Percentiles rank a stretch among this genome's conserved stretches.
These are phyloP conservation scores for Pneumocystis wakefieldiae DNA, from an alignment of 1,139 yeast genomes.

Conservation along the genomic window DNA sequence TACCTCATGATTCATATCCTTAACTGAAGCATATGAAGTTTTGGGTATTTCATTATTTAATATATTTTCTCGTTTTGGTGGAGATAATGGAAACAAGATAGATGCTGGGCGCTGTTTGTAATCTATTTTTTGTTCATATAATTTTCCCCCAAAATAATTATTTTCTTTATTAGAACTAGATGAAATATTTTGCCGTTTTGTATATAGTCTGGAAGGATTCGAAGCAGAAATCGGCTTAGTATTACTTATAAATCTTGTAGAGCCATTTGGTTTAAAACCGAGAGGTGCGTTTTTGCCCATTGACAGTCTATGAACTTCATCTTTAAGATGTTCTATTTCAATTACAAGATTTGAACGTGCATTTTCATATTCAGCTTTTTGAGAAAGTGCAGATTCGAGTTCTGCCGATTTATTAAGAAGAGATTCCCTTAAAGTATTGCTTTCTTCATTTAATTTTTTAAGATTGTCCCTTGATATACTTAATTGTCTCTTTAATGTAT, in stretches of 20 bases:
- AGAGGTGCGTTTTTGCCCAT: constrained; percentile 19
- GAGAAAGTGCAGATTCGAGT: constrained; percentile 42
- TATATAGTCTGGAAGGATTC: neutral
- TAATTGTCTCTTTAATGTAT: constrained; percentile 42
- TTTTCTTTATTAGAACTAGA: neutral
- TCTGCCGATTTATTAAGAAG: constrained; percentile 44
- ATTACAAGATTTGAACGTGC: constrained; percentile 33
- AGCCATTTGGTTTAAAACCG: constrained; percentile 10
- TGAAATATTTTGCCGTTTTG: neutral
- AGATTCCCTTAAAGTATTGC: constrained; percentile 44
- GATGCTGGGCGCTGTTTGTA: constrained; percentile 25
- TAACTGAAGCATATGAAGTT: constrained; percentile 12
- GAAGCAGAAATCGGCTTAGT: neutral
- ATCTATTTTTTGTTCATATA: constrained; percentile 12
- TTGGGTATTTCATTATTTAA: constrained; percentile 15
- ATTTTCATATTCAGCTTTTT: constrained; percentile 21
- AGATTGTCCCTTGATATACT: constrained; percentile 48
- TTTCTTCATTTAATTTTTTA: constrained; percentile 49
- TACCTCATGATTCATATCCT: constrained; percentile 10
- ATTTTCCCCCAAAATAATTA: neutral
- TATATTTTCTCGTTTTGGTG: constrained; percentile 10
- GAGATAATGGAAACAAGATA: constrained; percentile 15
- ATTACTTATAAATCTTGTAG: neutral
- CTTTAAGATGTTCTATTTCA: constrained; percentile 16
- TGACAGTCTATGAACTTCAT: constrained; percentile 16